Conservation (phyloP, 768 basidiomycete species). For the Holtermannia corniformis region DNA sequence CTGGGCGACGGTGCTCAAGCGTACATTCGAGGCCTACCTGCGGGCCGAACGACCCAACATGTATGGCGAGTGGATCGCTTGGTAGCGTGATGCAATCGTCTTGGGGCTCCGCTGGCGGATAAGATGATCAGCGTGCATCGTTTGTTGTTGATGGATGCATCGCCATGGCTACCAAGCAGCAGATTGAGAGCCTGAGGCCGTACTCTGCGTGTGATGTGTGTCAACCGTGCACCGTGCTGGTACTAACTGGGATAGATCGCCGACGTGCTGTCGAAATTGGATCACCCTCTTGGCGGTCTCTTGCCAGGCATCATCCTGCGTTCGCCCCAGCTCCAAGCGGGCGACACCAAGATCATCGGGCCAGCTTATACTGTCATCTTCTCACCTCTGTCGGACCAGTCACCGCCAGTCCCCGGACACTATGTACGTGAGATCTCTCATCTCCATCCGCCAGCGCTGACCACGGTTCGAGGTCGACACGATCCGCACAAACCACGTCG, state of each 20-base stretch:
- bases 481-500: background rate
- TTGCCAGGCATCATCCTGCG: conserved; percentile 1
- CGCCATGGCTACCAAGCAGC: background rate
- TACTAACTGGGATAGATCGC: background rate
- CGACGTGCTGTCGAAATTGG: conserved; percentile 4
- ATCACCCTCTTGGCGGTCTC: conserved; percentile 5
- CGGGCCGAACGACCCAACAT: conserved; percentile 87
- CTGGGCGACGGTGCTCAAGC: conserved; percentile 90
- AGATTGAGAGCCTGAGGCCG: too few species aligned
- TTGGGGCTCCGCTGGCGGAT: too few species aligned
- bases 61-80: conserved; percentile 73
- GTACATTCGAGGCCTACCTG: conserved; percentile 87
- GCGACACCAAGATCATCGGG: conserved; percentile 3
- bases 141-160: background rate
- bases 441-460: too few species aligned
- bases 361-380: conserved; percentile 3
- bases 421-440: conserved; percentile 6
- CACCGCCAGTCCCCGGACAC: background rate
- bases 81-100: conserved; percentile 40
- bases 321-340: conserved; percentile 2
- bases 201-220: too few species aligned
- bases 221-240: background rate
- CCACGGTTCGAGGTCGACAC: conserved; percentile 3
- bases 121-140: too few species aligned
- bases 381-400: background rate